A percentile compares a stretch with the other conserved stretches of the same genome.
Conservation (phyloP, 2,329 filamentous ascomycete genomes). For the Aspergillus ochraceus region DNA sequence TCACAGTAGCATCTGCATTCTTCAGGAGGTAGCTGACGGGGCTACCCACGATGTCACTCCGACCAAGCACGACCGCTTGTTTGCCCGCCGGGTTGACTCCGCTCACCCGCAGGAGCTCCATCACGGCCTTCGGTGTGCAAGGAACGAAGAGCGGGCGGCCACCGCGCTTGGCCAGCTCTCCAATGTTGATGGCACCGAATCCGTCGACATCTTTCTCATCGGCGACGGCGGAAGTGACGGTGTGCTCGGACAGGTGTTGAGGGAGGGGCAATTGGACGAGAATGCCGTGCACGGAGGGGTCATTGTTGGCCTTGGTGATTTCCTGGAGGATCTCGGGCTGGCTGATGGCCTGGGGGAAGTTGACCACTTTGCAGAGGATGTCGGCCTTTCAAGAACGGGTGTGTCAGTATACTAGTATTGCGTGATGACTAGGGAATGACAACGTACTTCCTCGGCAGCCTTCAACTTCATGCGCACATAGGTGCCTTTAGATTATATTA, state of each 20-base stretch:
- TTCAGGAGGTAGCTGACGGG: constrained; percentile 94
- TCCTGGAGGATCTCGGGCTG: constrained; percentile 84
- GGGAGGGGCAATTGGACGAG: constrained; percentile 92
- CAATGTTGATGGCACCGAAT: constrained; percentile 91
- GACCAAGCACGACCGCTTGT: constrained; percentile 88
- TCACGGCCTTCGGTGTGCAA: constrained; percentile 96
- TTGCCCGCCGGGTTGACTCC: constrained; percentile 85
- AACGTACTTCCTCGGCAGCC: constrained; percentile 79
- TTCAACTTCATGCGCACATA: constrained; percentile 99
- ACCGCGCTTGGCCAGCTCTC: constrained; percentile 92
- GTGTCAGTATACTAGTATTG: not conserved
- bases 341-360: constrained; percentile 76
- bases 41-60: constrained; percentile 96
- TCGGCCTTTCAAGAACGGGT: constrained; percentile 63
- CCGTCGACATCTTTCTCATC: constrained; percentile 98
- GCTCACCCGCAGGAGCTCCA: constrained; percentile 82
- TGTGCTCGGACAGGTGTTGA: constrained; percentile 84
- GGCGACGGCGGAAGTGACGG: constrained; percentile 83
- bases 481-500: constrained; percentile 61
- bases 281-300: constrained; percentile 83
- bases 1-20: constrained; percentile 95
- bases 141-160: constrained; percentile 86
- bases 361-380: constrained; percentile 82
- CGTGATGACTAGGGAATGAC: not conserved
- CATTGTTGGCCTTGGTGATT: constrained; percentile 80